Conservation (phyloP, 1,284 basidiomycete species). For the Fomitopsis palustris region DNA sequence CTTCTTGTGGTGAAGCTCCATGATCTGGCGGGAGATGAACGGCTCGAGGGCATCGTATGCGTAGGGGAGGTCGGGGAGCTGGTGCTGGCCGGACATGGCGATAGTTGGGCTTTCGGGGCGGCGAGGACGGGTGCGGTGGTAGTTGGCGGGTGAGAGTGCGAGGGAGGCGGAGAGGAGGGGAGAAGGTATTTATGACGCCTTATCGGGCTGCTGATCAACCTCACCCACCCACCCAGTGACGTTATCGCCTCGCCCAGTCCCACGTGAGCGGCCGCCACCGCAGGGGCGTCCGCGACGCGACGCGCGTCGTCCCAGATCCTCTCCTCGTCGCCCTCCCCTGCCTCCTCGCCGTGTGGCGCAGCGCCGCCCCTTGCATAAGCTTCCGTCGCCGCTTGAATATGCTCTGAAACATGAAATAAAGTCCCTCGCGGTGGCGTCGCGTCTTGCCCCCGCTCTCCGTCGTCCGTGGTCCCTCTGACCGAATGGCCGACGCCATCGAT, state of each 20-base stretch:
- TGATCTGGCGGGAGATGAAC: slow-evolving; percentile 78
- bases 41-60: slow-evolving; percentile 85
- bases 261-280: slow-evolving; percentile 8
- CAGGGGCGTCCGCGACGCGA: neutral
- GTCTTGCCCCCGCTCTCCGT: neutral
- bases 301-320: neutral
- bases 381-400: too few species aligned
- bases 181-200: slow-evolving; percentile 18
- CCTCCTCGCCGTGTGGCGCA: neutral
- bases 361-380: neutral
- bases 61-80: slow-evolving; percentile 88
- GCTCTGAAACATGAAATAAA: too few species aligned
- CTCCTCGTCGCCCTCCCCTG: neutral
- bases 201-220: slow-evolving; percentile 8
- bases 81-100: slow-evolving; percentile 45
- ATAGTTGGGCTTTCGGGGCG: neutral
- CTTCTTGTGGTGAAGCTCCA: slow-evolving; percentile 93
- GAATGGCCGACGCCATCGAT: neutral
- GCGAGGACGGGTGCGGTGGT: slow-evolving; percentile 5
- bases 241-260: neutral
- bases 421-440: too few species aligned
- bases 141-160: slow-evolving; percentile 5
- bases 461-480: neutral
- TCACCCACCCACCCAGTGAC: slow-evolving; percentile 5
- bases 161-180: neutral